A percentile compares a stretch with the other conserved stretches of the same genome.
Conservation (phyloP, 768 basidiomycete genomes). For the Artomyces pyxidatus region DNA sequence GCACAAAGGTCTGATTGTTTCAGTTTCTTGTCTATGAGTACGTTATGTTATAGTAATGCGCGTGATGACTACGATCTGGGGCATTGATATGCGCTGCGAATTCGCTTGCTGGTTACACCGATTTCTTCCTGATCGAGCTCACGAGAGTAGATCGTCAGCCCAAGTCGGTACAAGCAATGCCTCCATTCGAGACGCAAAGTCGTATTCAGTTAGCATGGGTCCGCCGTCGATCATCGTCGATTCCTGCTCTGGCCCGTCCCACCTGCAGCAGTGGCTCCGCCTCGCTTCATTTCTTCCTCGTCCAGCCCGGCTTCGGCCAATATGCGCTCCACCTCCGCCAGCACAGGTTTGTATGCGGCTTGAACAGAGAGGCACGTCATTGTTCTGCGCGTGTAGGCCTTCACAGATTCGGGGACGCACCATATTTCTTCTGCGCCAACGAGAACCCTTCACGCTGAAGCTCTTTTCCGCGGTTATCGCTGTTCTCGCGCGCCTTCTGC, state of each 20-base stretch:
- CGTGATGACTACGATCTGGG: no score
- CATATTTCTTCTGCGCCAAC: constrained; percentile 65
- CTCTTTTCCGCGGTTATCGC: constrained; percentile 67
- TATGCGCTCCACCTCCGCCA: constrained; percentile 79
- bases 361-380: background rate
- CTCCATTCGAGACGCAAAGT: no score
- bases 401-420: constrained; percentile 30
- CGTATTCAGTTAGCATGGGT: no score
- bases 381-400: no score
- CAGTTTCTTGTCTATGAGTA: no score
- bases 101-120: no score
- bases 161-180: no score
- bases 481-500: constrained; percentile 51
- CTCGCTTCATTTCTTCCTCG: constrained; percentile 67
- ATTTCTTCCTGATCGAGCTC: no score
- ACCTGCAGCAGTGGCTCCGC: constrained; percentile 36
- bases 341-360: constrained; percentile 77
- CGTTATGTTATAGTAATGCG: no score
- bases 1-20: no score
- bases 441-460: constrained; percentile 72
- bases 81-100: no score
- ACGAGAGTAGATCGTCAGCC: no score
- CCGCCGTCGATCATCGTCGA: constrained; percentile 29
- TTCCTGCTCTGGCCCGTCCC: constrained; percentile 40
- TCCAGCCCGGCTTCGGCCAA: constrained; percentile 78